These are phyloP conservation scores for Priceomyces carsonii DNA, from an alignment of 805 yeast species.

Conservation along the genomic window DNA sequence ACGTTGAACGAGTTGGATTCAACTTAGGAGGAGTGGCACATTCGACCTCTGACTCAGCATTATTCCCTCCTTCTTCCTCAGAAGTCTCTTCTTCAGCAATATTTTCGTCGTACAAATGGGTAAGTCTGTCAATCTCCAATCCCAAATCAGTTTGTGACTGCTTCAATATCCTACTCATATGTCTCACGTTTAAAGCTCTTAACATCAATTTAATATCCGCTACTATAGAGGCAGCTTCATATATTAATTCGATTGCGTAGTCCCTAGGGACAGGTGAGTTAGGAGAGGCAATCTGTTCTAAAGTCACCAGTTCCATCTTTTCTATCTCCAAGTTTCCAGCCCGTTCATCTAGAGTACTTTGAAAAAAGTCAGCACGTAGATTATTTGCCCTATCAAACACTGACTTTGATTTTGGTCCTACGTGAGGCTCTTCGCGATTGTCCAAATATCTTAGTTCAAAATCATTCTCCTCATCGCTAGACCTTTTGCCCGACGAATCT, in stretches of 20 bases:
- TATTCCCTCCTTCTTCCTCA: not conserved
- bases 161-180: constrained; percentile 44
- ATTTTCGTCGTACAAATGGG: constrained; percentile 2
- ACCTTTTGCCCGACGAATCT: constrained; percentile 23
- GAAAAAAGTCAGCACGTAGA: constrained; percentile 4
- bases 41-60: not conserved
- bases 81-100: not conserved
- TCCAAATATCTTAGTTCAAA: constrained; percentile 33
- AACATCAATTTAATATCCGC: constrained; percentile 66
- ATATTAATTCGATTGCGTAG: constrained; percentile 55
- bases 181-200: constrained; percentile 54
- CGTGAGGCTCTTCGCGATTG: constrained; percentile 15
- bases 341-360: constrained; percentile 4
- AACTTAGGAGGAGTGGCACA: constrained; percentile 2
- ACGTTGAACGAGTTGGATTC: constrained; percentile 10
- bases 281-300: constrained; percentile 59
- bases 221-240: constrained; percentile 60
- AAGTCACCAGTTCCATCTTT: constrained; percentile 30
- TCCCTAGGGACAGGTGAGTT: constrained; percentile 57
- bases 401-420: constrained; percentile 37
- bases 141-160: constrained; percentile 29
- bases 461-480: constrained; percentile 27
- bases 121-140: constrained; percentile 19
- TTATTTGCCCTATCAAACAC: constrained; percentile 31
- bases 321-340: constrained; percentile 12